Evolutionary conservation across 352 stramenopile genomes (phyloP), one percentile per base, ranked within the genome.

Genomic region (Globisporangium megalacanthum): DNA sequence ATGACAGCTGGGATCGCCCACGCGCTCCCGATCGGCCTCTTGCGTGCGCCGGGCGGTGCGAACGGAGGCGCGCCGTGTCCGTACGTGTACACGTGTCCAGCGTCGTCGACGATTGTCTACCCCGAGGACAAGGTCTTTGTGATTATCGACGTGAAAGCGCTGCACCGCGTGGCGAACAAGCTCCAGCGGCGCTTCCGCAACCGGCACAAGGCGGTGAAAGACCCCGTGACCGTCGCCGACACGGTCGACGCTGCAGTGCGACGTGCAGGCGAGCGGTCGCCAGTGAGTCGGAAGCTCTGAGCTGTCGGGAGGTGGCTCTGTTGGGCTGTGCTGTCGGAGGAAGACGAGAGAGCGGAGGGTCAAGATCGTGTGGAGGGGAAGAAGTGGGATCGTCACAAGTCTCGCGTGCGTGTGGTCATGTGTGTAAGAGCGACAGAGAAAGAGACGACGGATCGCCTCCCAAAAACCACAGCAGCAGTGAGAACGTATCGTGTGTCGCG

Each of bases 41-140:
- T 95, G 19, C 83, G 86, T 5, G 78, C 75, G 0, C 73, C 77
- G 44, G 80, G 71, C 4, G 72, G 75, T 1, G 49, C 68, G 22
- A 72, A 64, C 29, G n/a, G n/a, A n/a, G 75, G 66, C 8, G 83
- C 83, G 1, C 73, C 81, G 3, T 84, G 88, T 41, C 68, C 79
- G 15, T 95, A 92, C 47, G 81, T 95, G 33, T 95, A 92, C 69
- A 95, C 86, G 0, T 88, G 78, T 52, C 82, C 85, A 13, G 66
- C 70, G 0, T 79, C 79, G 0, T 68, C 75, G 36, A 84, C 81
- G 31, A 51, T 84, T 13, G 73, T 94, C 9, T 72, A 91, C 36
- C 62, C 78, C 15, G 58, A 77, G 14, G 85, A 94, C 68, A 92
- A 94, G 55, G 62, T 94, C 1, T 92, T 94, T 22, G 82, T 87